Conservation (phyloP, 2,329 filamentous ascomycete species). For the Microcyclosporella mali region DNA sequence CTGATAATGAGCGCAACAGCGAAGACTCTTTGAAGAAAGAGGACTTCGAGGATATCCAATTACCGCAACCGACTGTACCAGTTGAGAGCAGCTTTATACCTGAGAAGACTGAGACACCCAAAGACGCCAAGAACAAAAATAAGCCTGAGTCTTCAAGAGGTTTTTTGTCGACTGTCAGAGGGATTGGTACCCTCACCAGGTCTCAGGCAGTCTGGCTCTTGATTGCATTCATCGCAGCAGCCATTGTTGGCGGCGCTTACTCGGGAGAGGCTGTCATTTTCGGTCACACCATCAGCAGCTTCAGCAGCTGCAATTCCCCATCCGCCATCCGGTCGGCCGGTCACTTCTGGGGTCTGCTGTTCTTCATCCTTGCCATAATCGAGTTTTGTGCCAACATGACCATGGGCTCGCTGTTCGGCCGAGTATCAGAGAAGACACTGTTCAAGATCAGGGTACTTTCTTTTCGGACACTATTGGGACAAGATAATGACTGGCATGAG, state of each 20-base stretch:
- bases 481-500: slow-evolving; percentile 67
- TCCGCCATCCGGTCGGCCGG: slow-evolving; percentile 49
- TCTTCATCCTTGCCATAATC: slow-evolving; percentile 55
- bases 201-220: slow-evolving; percentile 10
- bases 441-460: slow-evolving; percentile 58
- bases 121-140: slow-evolving; percentile 3
- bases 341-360: slow-evolving; percentile 54
- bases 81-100: neutral
- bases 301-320: slow-evolving; percentile 49
- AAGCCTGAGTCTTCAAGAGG: slow-evolving; percentile 6
- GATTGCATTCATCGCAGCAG: slow-evolving; percentile 33
- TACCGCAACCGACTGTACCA: neutral
- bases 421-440: slow-evolving; percentile 58
- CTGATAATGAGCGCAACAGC: slow-evolving; percentile 4
- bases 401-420: slow-evolving; percentile 54
- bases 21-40: slow-evolving; percentile 6
- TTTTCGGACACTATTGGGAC: slow-evolving; percentile 59
- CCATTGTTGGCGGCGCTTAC: slow-evolving; percentile 42
- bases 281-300: slow-evolving; percentile 52
- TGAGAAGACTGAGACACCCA: neutral
- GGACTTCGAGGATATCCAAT: neutral
- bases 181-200: slow-evolving; percentile 10
- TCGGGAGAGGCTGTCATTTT: slow-evolving; percentile 55
- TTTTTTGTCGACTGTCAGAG: slow-evolving; percentile 9
- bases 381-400: slow-evolving; percentile 57